Evolutionary conservation across 495 filamentous ascomycete genomes (phyloP), one percentile per base, ranked within the genome.

Genomic region (Tuber umbilicatum): DNA sequence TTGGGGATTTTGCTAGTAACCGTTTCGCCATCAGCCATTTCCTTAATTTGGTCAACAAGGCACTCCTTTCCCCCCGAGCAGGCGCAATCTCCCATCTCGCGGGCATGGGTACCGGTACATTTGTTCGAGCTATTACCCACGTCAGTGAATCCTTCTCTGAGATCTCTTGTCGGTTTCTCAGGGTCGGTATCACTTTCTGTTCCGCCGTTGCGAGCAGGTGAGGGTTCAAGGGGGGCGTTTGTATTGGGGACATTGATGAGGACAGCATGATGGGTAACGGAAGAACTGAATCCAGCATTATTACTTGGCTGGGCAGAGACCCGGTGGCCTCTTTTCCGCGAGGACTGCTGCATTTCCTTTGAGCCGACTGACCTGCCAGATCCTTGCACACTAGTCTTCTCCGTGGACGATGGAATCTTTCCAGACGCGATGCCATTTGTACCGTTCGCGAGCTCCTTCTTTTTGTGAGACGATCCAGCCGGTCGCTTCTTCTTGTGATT

Each of bases 401-500:
- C 76, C 68, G 74, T 78, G 69, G 50, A 76, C 74, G 70, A 81
- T 60, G 45, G 80, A 79, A 70, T 80, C 76, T 79, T 86, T 82
- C 70, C 85, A 83, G 68, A 81, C 73, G 47, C 78, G 50, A n/a
- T 80, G 76, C 83, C 83, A 85, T 76, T 85, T 82, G 79, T 86
- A 84, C 71, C 79, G 78, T 73, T 84, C 75, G 68, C 80, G 73
- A 67, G 76, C 74, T 50, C 86, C 79, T 73, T 87, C 86, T 81
- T 86, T 89, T 85, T 84, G 80, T 80, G 88, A 82, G 72, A 87
- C 71, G 68, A 88, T 85, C 23, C 85, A 84, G 68, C 85, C 84
- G 81, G 87, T 89, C 73, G 85, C 82, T 92, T 94, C 84, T 92
- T 93, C 85, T 91, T 94, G 72, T 91, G 89, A 82, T 86, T 89